Percentiles rank a stretch among this genome's conserved stretches.
Evolutionary conservation across 257 asterid species (phyloP).

Genomic region (Solanum medicagineum): DNA sequence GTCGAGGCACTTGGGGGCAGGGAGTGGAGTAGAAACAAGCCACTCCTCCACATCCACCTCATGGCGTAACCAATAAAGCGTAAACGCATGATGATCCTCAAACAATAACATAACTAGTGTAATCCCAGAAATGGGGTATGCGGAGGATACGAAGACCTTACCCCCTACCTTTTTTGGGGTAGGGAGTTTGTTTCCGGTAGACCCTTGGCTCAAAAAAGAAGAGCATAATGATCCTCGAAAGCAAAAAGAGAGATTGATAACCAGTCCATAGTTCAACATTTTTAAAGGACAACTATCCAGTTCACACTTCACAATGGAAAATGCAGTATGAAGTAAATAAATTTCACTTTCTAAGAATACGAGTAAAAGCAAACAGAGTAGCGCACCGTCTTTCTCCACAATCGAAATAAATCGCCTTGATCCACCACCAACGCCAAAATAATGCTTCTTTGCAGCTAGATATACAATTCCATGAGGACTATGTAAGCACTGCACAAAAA

Average conservation of each 20-base stretch:
- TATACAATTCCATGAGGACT: conserved; percentile 61
- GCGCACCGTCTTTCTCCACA: conserved; percentile 72
- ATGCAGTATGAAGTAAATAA: background rate
- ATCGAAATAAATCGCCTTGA: conserved; percentile 70
- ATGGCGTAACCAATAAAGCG: background rate
- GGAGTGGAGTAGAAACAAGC: background rate
- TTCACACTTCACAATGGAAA: background rate
- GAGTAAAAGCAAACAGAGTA: background rate
- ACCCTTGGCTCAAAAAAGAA: background rate
- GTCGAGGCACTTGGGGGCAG: background rate
- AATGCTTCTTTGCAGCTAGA: conserved; percentile 92
- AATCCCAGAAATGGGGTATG: background rate
- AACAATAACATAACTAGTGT: background rate
- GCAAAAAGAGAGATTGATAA: background rate
- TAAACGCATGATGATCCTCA: background rate
- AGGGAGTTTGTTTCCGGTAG: background rate
- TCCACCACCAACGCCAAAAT: conserved; percentile 99
- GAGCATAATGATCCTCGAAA: background rate
- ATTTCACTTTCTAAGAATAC: background rate
- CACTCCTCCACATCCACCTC: background rate
- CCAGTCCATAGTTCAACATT: background rate
- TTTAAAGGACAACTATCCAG: background rate
- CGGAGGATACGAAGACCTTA: background rate
- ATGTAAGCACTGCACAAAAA: conserved; percentile 40
- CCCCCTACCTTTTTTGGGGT: background rate